Conservation (phyloP, 768 basidiomycete species). For the Lentinula raphanica region DNA sequence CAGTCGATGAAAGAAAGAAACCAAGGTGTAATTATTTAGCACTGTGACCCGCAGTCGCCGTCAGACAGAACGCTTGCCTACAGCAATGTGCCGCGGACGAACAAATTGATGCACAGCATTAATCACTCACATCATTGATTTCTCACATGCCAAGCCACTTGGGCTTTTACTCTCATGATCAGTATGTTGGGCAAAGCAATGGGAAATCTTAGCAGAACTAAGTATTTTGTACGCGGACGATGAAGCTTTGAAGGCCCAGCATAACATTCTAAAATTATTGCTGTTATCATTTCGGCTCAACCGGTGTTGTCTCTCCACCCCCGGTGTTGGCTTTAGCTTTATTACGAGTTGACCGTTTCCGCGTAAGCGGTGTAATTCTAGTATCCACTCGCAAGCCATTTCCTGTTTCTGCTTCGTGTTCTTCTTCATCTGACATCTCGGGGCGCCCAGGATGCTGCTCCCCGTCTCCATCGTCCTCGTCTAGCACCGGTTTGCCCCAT, state of each 20-base stretch:
- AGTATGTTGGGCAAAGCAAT: no score
- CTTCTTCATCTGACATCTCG: not conserved
- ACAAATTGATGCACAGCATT: not conserved
- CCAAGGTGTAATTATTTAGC: not conserved
- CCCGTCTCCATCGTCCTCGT: slow-evolving; percentile 35
- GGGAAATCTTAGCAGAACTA: no score
- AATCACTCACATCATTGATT: not conserved
- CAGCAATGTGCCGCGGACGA: not conserved
- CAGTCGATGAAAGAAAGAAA: no score
- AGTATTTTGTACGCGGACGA: no score
- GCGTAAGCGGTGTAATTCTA: slow-evolving; percentile 58
- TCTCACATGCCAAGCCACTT: not conserved
- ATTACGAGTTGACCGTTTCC: slow-evolving; percentile 54
- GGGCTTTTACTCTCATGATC: no score
- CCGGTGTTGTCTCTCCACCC: slow-evolving; percentile 33
- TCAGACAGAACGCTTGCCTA: not conserved
- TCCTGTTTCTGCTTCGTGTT: slow-evolving; percentile 23
- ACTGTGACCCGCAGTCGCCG: not conserved
- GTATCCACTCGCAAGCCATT: slow-evolving; percentile 28
- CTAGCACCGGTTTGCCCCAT: slow-evolving; percentile 47
- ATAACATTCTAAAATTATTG: not conserved
- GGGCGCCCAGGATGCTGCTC: slow-evolving; percentile 14
- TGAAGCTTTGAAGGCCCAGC: no score
- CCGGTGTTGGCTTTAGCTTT: slow-evolving; percentile 48
- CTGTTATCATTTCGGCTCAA: slow-evolving; percentile 18